Evolutionary conservation across 208 protist genomes (phyloP), one percentile per base, ranked within the genome.

Genomic region (Balamuthia mandrillaris): DNA sequence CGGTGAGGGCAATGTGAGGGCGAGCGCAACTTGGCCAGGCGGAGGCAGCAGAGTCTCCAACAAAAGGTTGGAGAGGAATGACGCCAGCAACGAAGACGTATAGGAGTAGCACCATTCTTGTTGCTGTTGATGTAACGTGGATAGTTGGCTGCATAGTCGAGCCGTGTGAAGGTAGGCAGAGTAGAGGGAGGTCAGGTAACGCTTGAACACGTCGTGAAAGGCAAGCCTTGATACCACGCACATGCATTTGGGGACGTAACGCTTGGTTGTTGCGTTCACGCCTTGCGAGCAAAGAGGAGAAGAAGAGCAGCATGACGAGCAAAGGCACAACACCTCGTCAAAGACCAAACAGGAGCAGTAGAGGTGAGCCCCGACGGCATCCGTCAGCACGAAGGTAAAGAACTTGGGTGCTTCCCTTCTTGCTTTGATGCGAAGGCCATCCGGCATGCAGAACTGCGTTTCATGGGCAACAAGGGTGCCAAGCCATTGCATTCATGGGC

Each of bases 401-500:
- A 74, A 74, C 41, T 52, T 74, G 65, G 35, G 41, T 27, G 65
- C 41, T 9, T 74, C 65, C 39, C 51, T 42, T 42, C 51, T 42
- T 9, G 16, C 44, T 42, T 74, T 74, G n/a, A 74, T 35, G 5
- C 12, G 9, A 9, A 74, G 2, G 65, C 65, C 41, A 49, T 74
- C 65, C 41, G 65, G 65, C 31, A 74, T 52, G 65, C 65, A 74
- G n/a, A 74, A 74, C 65, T 51, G 39, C n/a, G n/a, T n/a, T n/a
- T n/a, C n/a, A n/a, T n/a, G n/a, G n/a, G n/a, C n/a, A n/a, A n/a
- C n/a, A n/a, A n/a, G n/a, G n/a, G n/a, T n/a, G n/a, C n/a, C n/a
- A n/a, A n/a, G n/a, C n/a, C n/a, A n/a, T n/a, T n/a, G n/a, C n/a
- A n/a, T n/a, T n/a, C n/a, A n/a, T n/a, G n/a, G n/a, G n/a, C n/a